Base-by-base conservation (phyloP, 2,329 filamentous ascomycete genomes). In the Mariannaea sp. region DNA sequence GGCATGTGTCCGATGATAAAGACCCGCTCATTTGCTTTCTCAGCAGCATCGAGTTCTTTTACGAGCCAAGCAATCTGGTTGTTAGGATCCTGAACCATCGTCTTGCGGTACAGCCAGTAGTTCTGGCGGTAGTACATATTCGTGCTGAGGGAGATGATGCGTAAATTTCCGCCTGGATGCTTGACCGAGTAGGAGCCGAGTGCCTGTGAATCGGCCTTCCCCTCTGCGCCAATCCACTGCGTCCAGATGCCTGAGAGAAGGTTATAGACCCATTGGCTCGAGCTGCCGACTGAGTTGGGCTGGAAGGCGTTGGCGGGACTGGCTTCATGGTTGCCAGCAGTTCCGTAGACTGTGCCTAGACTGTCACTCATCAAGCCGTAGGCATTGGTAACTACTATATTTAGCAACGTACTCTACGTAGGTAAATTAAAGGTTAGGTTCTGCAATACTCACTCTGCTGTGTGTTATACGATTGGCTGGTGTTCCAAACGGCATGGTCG, bases 1-100 rank as follows among this genome's bases (percentile, higher is more conserved):
- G 82, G 77, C 73, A 83, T 82, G 60, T 86, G 83, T 2, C 80
- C 80, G 26, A 84, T 77, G 33, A 86, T 73, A 69, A 78, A 85
- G 19, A 81, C 82, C 17, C 78, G 75, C 63, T 84, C 76, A 29
- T 73, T 73, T 1, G 74, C 73, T 38, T 70, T 70, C 59, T 85
- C 82, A 3, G 82, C 80, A 2, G 71, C 71, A 45, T 80, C 74
- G 0, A 86, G 76, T 61, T 85, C 78, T 3, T 60, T 48, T 5
- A 81, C 77, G 7, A 85, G 72, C 79, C 81, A 84, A 13, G 73
- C 68, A 3, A 85, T 71, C 63, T 83, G 77, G 10, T 72, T 72
- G 61, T 75, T 75, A 2, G 81, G 81, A 60, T 84, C 81, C 10
- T 66, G 67, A 39, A 78, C 68, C 71, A 81, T 77, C 1, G 74